A percentile compares a stretch with the other conserved stretches of the same genome.
phyloP scores from a whole-genome alignment of 2,329 filamentous ascomycete species.

The Hymenoscyphus occultus region DNA sequence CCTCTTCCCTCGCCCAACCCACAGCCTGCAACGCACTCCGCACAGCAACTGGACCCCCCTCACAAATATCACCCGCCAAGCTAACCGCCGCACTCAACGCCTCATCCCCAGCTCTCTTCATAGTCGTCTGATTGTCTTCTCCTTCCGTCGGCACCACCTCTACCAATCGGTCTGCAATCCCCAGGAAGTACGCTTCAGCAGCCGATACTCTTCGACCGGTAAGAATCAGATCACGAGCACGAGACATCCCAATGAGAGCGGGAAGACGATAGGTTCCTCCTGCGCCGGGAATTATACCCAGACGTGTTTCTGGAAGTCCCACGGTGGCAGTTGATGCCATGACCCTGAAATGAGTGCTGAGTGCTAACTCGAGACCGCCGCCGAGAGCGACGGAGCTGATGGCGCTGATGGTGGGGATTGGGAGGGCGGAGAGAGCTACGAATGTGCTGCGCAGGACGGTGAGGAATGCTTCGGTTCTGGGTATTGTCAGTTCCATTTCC shows the following conservation, averaged over 20 bases:
- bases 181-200: slow-evolving; percentile 86
- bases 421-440: slow-evolving; percentile 67
- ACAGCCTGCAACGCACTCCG: slow-evolving; percentile 78
- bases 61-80: slow-evolving; percentile 80
- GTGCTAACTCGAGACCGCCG: slow-evolving; percentile 88
- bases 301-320: slow-evolving; percentile 83
- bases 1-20: slow-evolving; percentile 64
- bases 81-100: slow-evolving; percentile 74
- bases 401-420: slow-evolving; percentile 86
- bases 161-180: slow-evolving; percentile 85
- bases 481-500: not conserved
- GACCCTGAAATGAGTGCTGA: slow-evolving; percentile 86
- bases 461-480: slow-evolving; percentile 77
- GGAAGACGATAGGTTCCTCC: slow-evolving; percentile 90
- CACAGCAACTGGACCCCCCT: slow-evolving; percentile 82
- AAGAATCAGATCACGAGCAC: slow-evolving; percentile 86
- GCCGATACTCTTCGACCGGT: slow-evolving; percentile 84
- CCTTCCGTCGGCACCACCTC: slow-evolving; percentile 63
- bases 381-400: slow-evolving; percentile 84
- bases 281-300: slow-evolving; percentile 92
- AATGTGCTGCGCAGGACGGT: slow-evolving; percentile 73
- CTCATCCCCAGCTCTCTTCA: slow-evolving; percentile 59
- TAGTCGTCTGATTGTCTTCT: slow-evolving; percentile 43
- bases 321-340: slow-evolving; percentile 75
- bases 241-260: slow-evolving; percentile 70